These are phyloP conservation scores for Plectosphaerella sp. DNA, from an alignment of 2,329 filamentous ascomycete genomes.

Conservation along the genomic window DNA sequence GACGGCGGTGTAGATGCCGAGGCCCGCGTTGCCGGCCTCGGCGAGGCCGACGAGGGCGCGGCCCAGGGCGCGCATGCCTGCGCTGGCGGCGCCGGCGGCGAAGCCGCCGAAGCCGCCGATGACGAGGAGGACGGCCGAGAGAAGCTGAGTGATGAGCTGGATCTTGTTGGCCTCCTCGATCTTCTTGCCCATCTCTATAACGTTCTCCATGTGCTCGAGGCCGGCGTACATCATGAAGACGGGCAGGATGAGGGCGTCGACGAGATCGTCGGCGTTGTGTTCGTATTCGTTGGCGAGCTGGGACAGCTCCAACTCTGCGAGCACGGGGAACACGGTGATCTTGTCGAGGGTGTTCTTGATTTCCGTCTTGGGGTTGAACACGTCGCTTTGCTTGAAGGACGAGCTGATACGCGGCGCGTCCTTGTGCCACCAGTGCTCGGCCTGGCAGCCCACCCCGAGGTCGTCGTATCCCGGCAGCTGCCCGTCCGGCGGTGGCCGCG, in stretches of 20 bases:
- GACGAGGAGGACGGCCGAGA: constrained; percentile 5
- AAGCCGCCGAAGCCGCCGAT: not conserved
- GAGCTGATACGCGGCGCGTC: constrained; percentile 1
- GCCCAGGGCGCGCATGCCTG: not conserved
- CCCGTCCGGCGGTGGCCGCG: not conserved
- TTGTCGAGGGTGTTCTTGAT: constrained; percentile 3
- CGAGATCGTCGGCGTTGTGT: not conserved
- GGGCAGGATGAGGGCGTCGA: constrained; percentile 6
- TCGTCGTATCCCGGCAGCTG: not conserved
- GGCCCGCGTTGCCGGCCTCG: not conserved
- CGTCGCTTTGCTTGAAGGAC: constrained; percentile 1
- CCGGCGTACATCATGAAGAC: constrained; percentile 7
- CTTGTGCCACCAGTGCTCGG: constrained; percentile 1
- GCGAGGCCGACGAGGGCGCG: not conserved
- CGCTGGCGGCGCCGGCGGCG: not conserved
- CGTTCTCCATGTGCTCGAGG: constrained; percentile 6
- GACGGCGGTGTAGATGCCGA: not conserved
- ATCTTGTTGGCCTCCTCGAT: constrained; percentile 8
- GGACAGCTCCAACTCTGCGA: constrained; percentile 1
- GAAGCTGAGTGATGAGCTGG: constrained; percentile 6
- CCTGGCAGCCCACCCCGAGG: not conserved
- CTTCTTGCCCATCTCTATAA: constrained; percentile 9
- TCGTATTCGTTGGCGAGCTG: constrained; percentile 3
- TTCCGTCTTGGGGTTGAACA: constrained; percentile 6
- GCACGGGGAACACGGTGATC: not conserved